A percentile compares a stretch with the other conserved stretches of the same genome.
Conservation (phyloP, 305 asterid species). For the Fraxinus albicans region DNA sequence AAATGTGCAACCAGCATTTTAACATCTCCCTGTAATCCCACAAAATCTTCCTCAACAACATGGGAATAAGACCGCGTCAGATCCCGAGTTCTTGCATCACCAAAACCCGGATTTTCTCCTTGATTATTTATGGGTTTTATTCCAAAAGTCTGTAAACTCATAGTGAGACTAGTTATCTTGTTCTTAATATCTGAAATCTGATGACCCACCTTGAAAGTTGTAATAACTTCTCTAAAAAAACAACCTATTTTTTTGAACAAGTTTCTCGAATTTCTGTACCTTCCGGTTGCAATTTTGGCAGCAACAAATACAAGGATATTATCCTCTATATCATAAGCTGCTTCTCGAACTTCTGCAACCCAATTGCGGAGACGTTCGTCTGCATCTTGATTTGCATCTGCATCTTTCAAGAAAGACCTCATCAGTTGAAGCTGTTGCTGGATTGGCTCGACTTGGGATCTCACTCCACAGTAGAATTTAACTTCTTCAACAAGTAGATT, state of each 20-base stretch:
- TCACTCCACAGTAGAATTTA: conserved; percentile 26
- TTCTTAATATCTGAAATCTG: conserved; percentile 18
- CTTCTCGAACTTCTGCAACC: conserved; percentile 36
- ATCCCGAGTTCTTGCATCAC: neutral
- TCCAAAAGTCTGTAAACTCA: conserved; percentile 23
- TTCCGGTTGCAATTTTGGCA: conserved; percentile 15
- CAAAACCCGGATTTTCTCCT: conserved; percentile 7
- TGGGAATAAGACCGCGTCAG: conserved; percentile 37
- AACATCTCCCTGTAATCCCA: conserved; percentile 31
- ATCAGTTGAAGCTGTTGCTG: conserved; percentile 28
- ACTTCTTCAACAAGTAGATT: conserved; percentile 27
- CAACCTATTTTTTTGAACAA: neutral
- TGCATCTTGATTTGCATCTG: conserved; percentile 26
- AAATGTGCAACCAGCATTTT: conserved; percentile 19
- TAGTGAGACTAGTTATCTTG: conserved; percentile 19
- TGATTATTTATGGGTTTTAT: neutral
- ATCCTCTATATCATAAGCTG: conserved; percentile 41
- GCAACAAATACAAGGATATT: conserved; percentile 25
- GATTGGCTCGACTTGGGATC: conserved; percentile 31
- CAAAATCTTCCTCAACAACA: conserved; percentile 31
- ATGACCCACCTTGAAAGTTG: conserved; percentile 28
- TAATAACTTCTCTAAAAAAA: conserved; percentile 15
- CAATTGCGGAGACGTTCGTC: conserved; percentile 20
- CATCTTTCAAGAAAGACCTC: conserved; percentile 33
- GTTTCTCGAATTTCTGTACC: conserved; percentile 11